Base-by-base conservation (phyloP, 2,329 filamentous ascomycete species). In the Exophiala calicioides region DNA sequence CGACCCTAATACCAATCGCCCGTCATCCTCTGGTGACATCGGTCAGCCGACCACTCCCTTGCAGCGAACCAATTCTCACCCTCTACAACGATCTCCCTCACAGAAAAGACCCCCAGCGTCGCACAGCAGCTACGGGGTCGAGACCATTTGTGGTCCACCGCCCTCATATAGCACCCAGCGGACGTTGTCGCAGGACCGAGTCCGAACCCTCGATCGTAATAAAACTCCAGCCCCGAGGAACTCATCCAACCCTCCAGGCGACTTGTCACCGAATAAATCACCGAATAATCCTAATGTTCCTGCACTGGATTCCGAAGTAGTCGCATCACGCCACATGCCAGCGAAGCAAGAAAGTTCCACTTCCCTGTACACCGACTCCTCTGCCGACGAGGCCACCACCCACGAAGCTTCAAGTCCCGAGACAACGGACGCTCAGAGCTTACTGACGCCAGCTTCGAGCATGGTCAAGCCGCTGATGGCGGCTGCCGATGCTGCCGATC, bases 161-260 rank as follows among this genome's bases (percentile, higher is more conserved):
- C 70, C 75, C 47, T 69, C 73, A n/a, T 67, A 75, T 48, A 71
- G 73, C 49, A 75, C 74, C 40, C 72, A 73, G 46, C 65, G 65
- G 47, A 62, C 62, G 29, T 57, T 65, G 34, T 62, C 65, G 56
- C 63, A 68, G 47, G 62, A 67, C 56, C 60, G 58, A 40, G 55
- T 58, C 18, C 45, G 57, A 35, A 45, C 19, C 16, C 20, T 55
- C 16, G 52, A 55, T 29, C 47, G 52, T 9, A 52, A 48, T 27
- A n/a, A n/a, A n/a, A n/a, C n/a, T n/a, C 35, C 35, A n/a, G 24
- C 36, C 5, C 29, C 41, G 20, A 44, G 33, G 44, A 31, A 21
- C 8, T 41, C 48, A 26, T 44, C 30, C 34, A 38, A 26, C 16
- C 32, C 44, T 10, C 29, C 44, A 18, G 34, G 41, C 33, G 36